Percentiles rank a stretch among this genome's conserved stretches.
Evolutionary conservation across 2,329 filamentous ascomycete genomes (phyloP).

Genomic region (Ascocoryne sarcoides): DNA sequence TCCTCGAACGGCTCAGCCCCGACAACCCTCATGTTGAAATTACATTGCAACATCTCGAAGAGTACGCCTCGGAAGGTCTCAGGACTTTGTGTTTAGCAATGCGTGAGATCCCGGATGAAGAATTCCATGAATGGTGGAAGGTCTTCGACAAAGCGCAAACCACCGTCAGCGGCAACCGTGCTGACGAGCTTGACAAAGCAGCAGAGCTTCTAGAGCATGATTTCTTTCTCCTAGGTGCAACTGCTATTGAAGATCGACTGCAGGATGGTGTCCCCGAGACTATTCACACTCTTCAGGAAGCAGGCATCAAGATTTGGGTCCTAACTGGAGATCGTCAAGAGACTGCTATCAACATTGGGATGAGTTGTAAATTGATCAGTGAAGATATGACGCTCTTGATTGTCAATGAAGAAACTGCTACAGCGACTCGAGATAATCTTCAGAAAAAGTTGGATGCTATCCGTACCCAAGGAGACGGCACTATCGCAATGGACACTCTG

Average conservation of each 20-base stretch:
- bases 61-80: conserved; percentile 93
- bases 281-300: conserved; percentile 91
- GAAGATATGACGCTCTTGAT: conserved; percentile 98
- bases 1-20: conserved; percentile 77
- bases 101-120: conserved; percentile 83
- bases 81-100: conserved; percentile 91
- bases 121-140: conserved; percentile 79
- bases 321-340: conserved; percentile 95
- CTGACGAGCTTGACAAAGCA: conserved; percentile 93
- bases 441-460: conserved; percentile 92
- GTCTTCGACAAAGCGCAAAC: conserved; percentile 83
- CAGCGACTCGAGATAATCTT: conserved; percentile 76
- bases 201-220: conserved; percentile 92
- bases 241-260: conserved; percentile 91
- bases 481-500: conserved; percentile 73
- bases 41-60: conserved; percentile 93
- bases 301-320: conserved; percentile 98
- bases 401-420: conserved; percentile 79
- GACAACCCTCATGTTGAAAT: conserved; percentile 80
- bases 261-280: conserved; percentile 98
- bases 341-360: conserved; percentile 98
- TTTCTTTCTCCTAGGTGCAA: conserved; percentile 84
- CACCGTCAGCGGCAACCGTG: conserved; percentile 84
- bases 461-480: conserved; percentile 67
- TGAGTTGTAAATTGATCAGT: conserved; percentile 97